Conservation (phyloP, 2,329 filamentous ascomycete genomes). For the Byssochlamys sp. region DNA sequence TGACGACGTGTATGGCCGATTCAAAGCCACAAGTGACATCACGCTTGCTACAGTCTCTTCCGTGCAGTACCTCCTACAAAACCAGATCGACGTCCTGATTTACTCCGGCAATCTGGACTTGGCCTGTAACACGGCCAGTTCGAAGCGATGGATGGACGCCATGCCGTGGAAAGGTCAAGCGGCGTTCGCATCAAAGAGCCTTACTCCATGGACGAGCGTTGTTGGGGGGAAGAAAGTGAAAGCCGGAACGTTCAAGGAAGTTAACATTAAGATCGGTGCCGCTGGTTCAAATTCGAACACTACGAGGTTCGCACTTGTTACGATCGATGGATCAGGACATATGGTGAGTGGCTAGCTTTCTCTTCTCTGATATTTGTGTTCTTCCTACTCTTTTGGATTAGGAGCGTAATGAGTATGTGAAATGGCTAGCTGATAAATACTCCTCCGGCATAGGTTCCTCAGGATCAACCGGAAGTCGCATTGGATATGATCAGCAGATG, state of each 20-base stretch:
- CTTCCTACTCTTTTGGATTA: neutral
- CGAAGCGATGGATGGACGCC: conserved; percentile 12
- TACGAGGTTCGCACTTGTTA: conserved; percentile 11
- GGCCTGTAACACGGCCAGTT: conserved; percentile 34
- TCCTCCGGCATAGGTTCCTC: conserved; percentile 2
- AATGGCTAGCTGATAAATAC: neutral
- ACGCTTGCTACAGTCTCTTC: neutral
- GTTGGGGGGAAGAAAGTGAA: conserved; percentile 4
- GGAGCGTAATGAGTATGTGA: neutral
- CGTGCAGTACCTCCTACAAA: conserved; percentile 26
- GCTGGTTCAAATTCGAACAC: conserved; percentile 2
- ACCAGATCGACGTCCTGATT: conserved; percentile 29
- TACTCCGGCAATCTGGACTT: conserved; percentile 34
- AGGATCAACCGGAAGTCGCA: conserved; percentile 7
- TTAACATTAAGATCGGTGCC: conserved; percentile 2
- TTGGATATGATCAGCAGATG: conserved; percentile 4
- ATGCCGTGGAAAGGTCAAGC: conserved; percentile 14
- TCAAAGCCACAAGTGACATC: neutral
- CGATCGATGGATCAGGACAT: conserved; percentile 33
- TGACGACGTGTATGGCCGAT: neutral
- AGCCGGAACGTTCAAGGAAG: conserved; percentile 10
- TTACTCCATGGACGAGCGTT: conserved; percentile 10
- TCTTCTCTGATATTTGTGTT: neutral
- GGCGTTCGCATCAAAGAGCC: conserved; percentile 7
- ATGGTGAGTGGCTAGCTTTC: conserved; percentile 20